These are phyloP conservation scores for Monilinia fructigena DNA, from an alignment of 2,329 filamentous ascomycete genomes.

Conservation along the genomic window DNA sequence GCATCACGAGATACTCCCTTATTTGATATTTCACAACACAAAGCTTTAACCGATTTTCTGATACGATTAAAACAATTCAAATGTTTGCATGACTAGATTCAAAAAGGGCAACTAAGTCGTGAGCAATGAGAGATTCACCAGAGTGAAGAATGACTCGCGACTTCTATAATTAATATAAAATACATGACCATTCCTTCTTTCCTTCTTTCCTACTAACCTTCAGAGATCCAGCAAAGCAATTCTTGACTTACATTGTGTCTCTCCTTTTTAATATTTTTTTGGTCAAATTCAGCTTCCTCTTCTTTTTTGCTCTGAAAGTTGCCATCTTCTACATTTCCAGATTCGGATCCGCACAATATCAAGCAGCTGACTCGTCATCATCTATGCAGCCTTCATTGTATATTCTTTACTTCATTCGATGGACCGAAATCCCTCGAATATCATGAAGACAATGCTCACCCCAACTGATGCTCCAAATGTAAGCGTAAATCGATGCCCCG, in stretches of 20 bases:
- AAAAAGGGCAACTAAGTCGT: conserved; percentile 6
- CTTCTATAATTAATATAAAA: background rate
- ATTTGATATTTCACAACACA: background rate
- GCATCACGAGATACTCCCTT: background rate
- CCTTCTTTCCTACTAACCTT: background rate
- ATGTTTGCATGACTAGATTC: too few relatives aligned
- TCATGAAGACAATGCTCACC: conserved; percentile 1
- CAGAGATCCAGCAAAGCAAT: background rate
- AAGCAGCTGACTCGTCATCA: conserved; percentile 11
- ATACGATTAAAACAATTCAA: background rate
- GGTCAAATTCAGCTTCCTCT: background rate
- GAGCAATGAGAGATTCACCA: background rate
- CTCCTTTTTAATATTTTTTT: background rate
- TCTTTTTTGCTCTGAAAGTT: background rate
- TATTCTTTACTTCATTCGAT: background rate
- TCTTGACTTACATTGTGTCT: background rate
- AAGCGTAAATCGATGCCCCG: background rate
- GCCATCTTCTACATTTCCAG: background rate
- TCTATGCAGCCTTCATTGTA: background rate
- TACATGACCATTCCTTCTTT: conserved; percentile 6
- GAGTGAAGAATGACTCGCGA: background rate
- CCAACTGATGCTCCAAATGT: conserved; percentile 10
- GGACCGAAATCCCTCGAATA: background rate
- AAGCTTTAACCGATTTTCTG: background rate
- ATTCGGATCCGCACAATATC: background rate